Evolutionary conservation across 441 rosid genomes (phyloP).

Genomic region (Arabidopsis lyrata): DNA sequence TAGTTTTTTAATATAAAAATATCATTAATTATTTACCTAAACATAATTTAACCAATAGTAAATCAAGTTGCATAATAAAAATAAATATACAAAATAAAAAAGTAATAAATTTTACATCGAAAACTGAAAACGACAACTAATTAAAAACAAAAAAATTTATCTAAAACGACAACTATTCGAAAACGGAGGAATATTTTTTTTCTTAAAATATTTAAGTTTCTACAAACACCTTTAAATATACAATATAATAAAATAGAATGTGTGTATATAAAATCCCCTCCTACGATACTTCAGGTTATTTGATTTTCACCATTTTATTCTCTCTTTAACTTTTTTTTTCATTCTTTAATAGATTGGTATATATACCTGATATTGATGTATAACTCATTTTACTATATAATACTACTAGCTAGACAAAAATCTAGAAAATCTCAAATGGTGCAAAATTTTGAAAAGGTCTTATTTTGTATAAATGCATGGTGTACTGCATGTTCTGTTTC

Average conservation of each 20-base stretch:
- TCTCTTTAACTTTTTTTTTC: conserved; percentile 28
- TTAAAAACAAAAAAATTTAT: too few relatives aligned
- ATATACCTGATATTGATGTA: conserved; percentile 43
- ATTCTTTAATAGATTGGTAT: conserved; percentile 41
- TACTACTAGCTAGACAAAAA: not conserved
- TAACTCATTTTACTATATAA: conserved; percentile 21
- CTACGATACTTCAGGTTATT: conserved; percentile 34
- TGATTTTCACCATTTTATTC: conserved; percentile 44
- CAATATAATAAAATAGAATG: not conserved
- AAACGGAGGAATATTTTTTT: too few relatives aligned
- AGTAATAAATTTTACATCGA: too few relatives aligned
- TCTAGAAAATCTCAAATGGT: conserved; percentile 8
- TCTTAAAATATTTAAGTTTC: conserved; percentile 17
- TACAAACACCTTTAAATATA: conserved; percentile 11
- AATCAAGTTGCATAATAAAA: too few relatives aligned
- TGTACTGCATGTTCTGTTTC: not conserved
- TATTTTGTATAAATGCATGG: not conserved
- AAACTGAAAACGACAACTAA: too few relatives aligned
- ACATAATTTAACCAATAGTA: too few relatives aligned
- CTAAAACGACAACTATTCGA: too few relatives aligned
- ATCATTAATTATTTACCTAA: too few relatives aligned
- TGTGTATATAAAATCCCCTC: conserved; percentile 11
- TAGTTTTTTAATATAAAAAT: too few relatives aligned
- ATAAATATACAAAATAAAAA: too few relatives aligned
- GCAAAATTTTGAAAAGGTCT: not conserved